These are phyloP conservation scores for Curvularia eragrostidis DNA, from an alignment of 2,329 filamentous ascomycete genomes.

Conservation along the genomic window DNA sequence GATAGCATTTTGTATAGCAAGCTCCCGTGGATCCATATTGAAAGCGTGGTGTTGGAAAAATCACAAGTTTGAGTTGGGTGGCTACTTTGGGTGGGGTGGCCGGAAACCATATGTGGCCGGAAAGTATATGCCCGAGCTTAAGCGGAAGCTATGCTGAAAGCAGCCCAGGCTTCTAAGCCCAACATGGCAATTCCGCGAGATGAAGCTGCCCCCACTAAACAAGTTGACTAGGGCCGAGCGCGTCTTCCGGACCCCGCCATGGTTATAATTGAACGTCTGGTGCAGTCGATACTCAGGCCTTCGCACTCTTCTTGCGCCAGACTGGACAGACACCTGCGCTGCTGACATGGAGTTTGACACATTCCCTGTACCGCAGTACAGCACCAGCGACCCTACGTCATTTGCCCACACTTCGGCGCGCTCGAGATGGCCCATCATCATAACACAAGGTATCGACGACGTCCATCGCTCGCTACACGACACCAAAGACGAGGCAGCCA, in stretches of 20 bases:
- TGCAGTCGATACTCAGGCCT: background rate
- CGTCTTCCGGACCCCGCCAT: conserved; percentile 1
- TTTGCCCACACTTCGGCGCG: conserved; percentile 87
- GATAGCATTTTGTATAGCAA: no score
- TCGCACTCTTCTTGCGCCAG: background rate
- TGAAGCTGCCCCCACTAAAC: background rate
- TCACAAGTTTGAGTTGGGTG: no score
- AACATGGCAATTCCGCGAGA: background rate
- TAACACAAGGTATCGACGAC: conserved; percentile 93
- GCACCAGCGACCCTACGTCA: conserved; percentile 80
- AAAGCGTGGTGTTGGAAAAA: no score
- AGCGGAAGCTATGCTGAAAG: background rate
- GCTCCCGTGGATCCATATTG: no score
- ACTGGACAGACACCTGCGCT: background rate
- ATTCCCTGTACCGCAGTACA: conserved; percentile 68
- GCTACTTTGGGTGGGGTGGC: no score
- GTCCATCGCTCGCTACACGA: conserved; percentile 76
- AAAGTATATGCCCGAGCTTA: no score
- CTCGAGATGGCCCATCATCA: conserved; percentile 90
- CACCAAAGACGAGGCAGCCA: conserved; percentile 67
- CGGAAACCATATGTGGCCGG: no score
- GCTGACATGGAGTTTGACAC: conserved; percentile 32
- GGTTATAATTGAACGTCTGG: background rate
- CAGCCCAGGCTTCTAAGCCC: background rate
- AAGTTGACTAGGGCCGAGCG: background rate